Evolutionary conservation across 805 yeast genomes (phyloP), one percentile per base, ranked within the genome.

Genomic region (Candida multigemmis): DNA sequence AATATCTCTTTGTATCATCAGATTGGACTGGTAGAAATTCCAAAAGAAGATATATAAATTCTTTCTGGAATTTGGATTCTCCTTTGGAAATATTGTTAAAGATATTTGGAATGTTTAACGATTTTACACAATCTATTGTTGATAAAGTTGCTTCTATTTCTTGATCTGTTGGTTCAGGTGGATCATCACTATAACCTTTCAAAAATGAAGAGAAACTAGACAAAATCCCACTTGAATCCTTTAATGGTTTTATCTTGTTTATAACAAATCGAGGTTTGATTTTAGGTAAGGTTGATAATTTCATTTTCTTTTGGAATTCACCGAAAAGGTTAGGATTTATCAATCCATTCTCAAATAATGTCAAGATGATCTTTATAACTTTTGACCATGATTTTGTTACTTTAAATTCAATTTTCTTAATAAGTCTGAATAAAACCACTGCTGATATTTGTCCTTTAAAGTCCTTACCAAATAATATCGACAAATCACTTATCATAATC

Each of bases 131-230:
- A 38, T 87, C 94, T 22, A 79, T 56, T 0, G 96, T 81, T 4
- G 85, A 77, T 9, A 80, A 50, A 0, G 97, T 83, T 4, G 83
- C 71, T 36, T 86, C 94, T 26, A 91, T 78, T 40, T 89, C 96
- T 44, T 84, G 94, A 31, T 83, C 93, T 2, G 93, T 72, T 8
- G 99, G 99, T 50, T 89, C 97, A 1, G 80, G 77, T 3, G 82
- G 75, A 28, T 84, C 93, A 42, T 86, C 96, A 1, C 79, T 64
- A 32, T 77, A 71, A 12, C 96, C 91, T 36, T 91, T 83, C 52
- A 91, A 68, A 44, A 86, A 89, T 0, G 95, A 84, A 1, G 96
- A 86, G 41, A 91, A 77, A 0, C 97, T 82, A 1, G 94, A 82
- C 30, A 91, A 71, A n/a, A 91, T 46, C 2, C 97, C 85, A n/a